A percentile compares a stretch with the other conserved stretches of the same genome.
These are phyloP conservation scores for Collybiopsis luxurians DNA, from an alignment of 768 basidiomycete species.

Conservation along the genomic window DNA sequence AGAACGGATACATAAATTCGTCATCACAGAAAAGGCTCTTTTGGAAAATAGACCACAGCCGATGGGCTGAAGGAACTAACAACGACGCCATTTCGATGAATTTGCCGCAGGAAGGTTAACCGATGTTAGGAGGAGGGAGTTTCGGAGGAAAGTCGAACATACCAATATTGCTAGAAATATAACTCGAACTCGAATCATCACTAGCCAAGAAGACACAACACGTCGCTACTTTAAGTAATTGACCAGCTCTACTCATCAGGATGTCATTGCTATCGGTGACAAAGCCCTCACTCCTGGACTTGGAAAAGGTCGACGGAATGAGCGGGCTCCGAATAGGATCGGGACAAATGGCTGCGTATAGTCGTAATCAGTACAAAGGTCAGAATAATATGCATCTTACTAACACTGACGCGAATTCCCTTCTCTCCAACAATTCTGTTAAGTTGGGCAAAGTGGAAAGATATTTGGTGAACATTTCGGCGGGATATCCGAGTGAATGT, in stretches of 20 bases:
- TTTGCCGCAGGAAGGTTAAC: neutral
- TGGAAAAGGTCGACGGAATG: slow-evolving; percentile 33
- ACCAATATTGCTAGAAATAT: slow-evolving; percentile 3
- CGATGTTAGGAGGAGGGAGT: neutral
- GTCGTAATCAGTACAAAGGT: too few relatives aligned
- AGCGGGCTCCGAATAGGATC: slow-evolving; percentile 51
- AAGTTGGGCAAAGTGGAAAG: too few relatives aligned
- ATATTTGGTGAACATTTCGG: too few relatives aligned
- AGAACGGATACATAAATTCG: too few relatives aligned
- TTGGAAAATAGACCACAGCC: too few relatives aligned
- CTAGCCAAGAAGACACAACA: slow-evolving; percentile 36
- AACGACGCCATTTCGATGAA: slow-evolving; percentile 7
- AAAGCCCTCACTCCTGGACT: slow-evolving; percentile 28
- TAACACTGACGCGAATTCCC: too few relatives aligned
- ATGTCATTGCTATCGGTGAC: slow-evolving; percentile 16
- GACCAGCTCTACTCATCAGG: slow-evolving; percentile 47
- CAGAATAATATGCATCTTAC: too few relatives aligned
- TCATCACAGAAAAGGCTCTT: too few relatives aligned
- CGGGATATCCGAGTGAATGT: too few relatives aligned
- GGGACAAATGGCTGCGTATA: slow-evolving; percentile 37
- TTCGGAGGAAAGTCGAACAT: neutral
- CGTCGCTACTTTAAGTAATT: slow-evolving; percentile 49
- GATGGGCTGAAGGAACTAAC: too few relatives aligned
- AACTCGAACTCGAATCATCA: slow-evolving; percentile 9
- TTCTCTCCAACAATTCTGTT: too few relatives aligned